Percentiles rank a stretch among this genome's conserved stretches.
phyloP scores from a whole-genome alignment of 805 yeast genomes.

The Barnettozyma californica region DNA sequence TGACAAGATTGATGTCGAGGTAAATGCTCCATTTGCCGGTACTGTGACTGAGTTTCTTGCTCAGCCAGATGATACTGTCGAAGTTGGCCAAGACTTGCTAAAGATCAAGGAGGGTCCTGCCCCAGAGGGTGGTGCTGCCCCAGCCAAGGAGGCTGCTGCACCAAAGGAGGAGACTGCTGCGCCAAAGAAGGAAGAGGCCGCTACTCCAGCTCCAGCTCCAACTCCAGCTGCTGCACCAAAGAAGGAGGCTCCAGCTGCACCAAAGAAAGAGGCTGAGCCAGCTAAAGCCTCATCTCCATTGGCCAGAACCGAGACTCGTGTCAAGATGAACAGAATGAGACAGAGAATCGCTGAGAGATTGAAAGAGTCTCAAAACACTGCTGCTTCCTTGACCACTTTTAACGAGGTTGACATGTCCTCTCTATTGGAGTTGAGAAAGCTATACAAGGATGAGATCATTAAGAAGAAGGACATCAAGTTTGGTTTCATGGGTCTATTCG shows the following conservation, averaged over 20 bases:
- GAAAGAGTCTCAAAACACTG: conserved; percentile 98
- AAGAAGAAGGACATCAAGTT: conserved; percentile 91
- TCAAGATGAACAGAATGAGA: conserved; percentile 99
- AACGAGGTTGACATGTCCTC: conserved; percentile 97
- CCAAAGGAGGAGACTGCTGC: conserved; percentile 18
- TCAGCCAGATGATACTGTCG: conserved; percentile 85
- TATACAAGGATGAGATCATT: conserved; percentile 93
- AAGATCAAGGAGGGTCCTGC: conserved; percentile 76
- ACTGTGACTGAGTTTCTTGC: conserved; percentile 80
- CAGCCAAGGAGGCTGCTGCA: conserved; percentile 4
- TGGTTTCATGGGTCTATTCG: conserved; percentile 98
- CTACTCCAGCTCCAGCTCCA: conserved; percentile 25
- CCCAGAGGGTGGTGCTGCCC: conserved; percentile 51
- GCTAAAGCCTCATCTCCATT: conserved; percentile 41
- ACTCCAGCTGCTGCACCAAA: conserved; percentile 25
- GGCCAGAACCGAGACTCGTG: conserved; percentile 83
- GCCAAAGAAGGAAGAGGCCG: conserved; percentile 33
- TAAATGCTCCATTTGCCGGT: conserved; percentile 90
- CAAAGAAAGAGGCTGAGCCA: conserved; percentile 12
- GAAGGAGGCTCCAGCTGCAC: conserved; percentile 22
- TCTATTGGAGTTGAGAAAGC: conserved; percentile 88
- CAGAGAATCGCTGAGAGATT: conserved; percentile 97
- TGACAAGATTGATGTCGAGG: conserved; percentile 96
- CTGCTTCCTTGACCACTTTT: conserved; percentile 96
- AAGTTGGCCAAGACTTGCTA: conserved; percentile 89